Evolutionary conservation across 495 filamentous ascomycete species (phyloP), one percentile per base, ranked within the genome.

Genomic region (Neurospora terricola): DNA sequence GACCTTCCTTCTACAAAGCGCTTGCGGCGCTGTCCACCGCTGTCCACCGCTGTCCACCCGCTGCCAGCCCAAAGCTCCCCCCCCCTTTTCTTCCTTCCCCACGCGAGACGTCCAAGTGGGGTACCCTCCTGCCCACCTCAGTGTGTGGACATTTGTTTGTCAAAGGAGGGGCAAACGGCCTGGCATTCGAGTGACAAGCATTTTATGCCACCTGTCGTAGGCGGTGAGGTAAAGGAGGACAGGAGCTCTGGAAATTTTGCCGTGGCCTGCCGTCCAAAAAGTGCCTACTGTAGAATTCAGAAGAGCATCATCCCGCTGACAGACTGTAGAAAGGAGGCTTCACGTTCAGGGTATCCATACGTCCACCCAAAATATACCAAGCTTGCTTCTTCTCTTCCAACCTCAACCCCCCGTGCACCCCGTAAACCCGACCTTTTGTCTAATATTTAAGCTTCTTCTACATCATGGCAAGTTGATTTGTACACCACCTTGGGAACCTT

Each of bases 191-290:
- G 54, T 62, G 54, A 62, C 54, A 62, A 34, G 54, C 27, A 62
- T 62, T 59, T 71, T 68, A 43, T 72, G 78, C 70, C 70, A 76
- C 62, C 73, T 76, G 75, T 7, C 69, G 16, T 43, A 62, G 73
- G 76, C 77, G 77, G 76, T 77, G 76, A 79, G 70, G 40, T 9
- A 30, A 34, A 62, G 23, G 54, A 23, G 23, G 54, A 34, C 27
- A 9, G 18, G 27, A 74, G 77, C 76, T 76, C 73, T 69, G 38
- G 71, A 75, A 75, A 75, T 80, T 80, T 73, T 78, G 78, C 79
- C 76, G 62, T 68, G 38, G 70, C 27, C 23, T 34, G 54, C 69
- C 70, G 75, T 76, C 76, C 76, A 78, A 79, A 80, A 80, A 76
- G 76, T 77, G 54, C 23, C 54, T 62, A n/a, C n/a, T n/a, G n/a